Evolutionary conservation across 2,329 filamentous ascomycete species (phyloP).

Genomic region (Fusarium sp.): DNA sequence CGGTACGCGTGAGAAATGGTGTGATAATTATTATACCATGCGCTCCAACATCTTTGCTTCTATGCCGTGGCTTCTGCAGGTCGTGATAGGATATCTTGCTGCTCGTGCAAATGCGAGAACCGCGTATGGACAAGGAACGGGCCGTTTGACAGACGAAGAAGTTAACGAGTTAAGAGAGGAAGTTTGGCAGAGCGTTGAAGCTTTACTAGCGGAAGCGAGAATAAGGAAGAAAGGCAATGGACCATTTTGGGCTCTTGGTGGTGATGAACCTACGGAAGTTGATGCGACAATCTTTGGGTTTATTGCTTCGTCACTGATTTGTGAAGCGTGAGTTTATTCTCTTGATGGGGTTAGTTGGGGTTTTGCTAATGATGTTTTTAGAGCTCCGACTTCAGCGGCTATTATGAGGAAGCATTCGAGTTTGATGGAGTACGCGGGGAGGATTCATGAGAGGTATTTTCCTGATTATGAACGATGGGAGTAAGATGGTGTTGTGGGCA

Average conservation of each 20-base stretch:
- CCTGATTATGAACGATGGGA: slow-evolving; percentile 60
- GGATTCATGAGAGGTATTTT: slow-evolving; percentile 66
- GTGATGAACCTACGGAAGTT: slow-evolving; percentile 61
- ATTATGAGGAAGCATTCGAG: slow-evolving; percentile 57
- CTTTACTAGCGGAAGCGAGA: slow-evolving; percentile 52
- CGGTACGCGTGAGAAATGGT: slow-evolving; percentile 63
- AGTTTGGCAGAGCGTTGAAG: slow-evolving; percentile 62
- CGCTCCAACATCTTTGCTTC: slow-evolving; percentile 57
- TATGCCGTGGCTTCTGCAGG: slow-evolving; percentile 60
- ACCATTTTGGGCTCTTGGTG: slow-evolving; percentile 67
- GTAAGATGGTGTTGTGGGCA: background rate
- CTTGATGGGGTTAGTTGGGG: accelerated
- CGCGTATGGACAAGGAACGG: slow-evolving; percentile 65
- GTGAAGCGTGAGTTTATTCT: slow-evolving; percentile 57
- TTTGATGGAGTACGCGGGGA: slow-evolving; percentile 62
- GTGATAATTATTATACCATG: slow-evolving; percentile 67
- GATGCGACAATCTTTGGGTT: slow-evolving; percentile 68
- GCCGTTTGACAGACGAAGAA: slow-evolving; percentile 60
- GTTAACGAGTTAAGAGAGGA: slow-evolving; percentile 54
- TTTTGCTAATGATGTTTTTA: slow-evolving; percentile 34
- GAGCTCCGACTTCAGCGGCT: slow-evolving; percentile 55
- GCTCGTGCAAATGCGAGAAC: slow-evolving; percentile 53
- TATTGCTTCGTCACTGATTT: slow-evolving; percentile 59
- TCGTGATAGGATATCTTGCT: slow-evolving; percentile 59
- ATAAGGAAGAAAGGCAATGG: slow-evolving; percentile 19